A percentile compares a stretch with the other conserved stretches of the same genome.
Evolutionary conservation across 208 protist species (phyloP).

Genomic region (Leishmania aethiopica): DNA sequence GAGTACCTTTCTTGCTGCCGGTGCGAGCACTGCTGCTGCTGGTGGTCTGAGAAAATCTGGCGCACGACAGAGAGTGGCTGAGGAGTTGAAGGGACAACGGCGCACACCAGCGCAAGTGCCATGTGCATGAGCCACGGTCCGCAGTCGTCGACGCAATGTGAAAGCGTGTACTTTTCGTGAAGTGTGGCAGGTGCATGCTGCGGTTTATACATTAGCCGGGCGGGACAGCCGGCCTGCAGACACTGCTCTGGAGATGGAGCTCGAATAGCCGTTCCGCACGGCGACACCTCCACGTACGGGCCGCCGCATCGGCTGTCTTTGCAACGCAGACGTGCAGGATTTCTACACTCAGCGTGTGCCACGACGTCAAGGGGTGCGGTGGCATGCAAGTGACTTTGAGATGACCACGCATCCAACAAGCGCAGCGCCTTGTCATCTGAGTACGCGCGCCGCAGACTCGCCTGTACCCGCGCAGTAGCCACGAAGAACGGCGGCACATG

Average conservation of each 20-base stretch:
- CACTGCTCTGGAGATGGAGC: constrained; percentile 13
- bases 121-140: constrained; percentile 7
- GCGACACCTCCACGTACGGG: constrained; percentile 15
- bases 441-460: neutral
- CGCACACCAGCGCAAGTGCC: constrained; percentile 7
- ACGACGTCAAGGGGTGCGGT: neutral
- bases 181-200: neutral
- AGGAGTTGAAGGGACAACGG: constrained; percentile 1
- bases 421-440: neutral
- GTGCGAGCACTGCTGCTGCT: neutral
- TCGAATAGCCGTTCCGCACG: constrained; percentile 9
- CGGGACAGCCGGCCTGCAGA: constrained; percentile 23
- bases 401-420: constrained; percentile 9
- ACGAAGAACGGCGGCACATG: constrained; percentile 24
- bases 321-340: neutral
- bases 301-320: neutral
- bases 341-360: neutral
- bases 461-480: neutral
- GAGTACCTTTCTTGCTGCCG: neutral
- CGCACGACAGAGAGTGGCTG: neutral
- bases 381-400: neutral
- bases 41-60: neutral
- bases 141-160: neutral
- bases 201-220: constrained; percentile 4
- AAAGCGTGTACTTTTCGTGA: constrained; percentile 3